Percentiles rank a stretch among this genome's conserved stretches.
phyloP scores from a whole-genome alignment of 371 early-diverging fungal genomes.

The Mucor plumbeus region DNA sequence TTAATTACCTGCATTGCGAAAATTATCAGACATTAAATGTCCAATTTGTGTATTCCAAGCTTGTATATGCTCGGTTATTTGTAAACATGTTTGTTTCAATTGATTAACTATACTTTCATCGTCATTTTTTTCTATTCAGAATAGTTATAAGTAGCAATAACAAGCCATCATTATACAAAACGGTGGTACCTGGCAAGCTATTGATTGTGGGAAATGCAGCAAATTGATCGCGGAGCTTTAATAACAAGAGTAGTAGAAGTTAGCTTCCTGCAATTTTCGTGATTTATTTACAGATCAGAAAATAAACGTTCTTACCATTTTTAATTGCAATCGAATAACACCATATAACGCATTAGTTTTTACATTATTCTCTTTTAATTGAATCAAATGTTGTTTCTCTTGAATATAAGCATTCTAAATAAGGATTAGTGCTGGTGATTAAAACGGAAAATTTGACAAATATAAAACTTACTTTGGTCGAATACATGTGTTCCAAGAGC shows the following conservation, averaged over 20 bases:
- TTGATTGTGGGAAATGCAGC: constrained; percentile 3
- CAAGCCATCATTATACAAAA: too few relatives aligned
- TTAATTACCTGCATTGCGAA: not conserved
- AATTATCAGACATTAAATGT: not conserved
- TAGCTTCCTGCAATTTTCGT: not conserved
- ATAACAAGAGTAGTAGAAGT: not conserved
- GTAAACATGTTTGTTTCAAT: not conserved
- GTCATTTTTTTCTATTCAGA: not conserved
- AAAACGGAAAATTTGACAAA: too few relatives aligned
- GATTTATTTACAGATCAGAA: not conserved
- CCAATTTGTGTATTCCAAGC: not conserved
- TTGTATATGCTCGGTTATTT: not conserved
- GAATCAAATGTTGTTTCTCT: not conserved
- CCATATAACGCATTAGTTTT: not conserved
- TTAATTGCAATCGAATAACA: constrained; percentile 1
- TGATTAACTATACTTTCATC: not conserved
- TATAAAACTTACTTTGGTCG: constrained; percentile 1
- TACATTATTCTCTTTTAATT: not conserved
- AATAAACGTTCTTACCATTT: constrained; percentile 8
- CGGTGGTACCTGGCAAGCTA: not conserved
- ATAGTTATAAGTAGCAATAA: not conserved
- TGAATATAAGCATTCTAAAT: not conserved
- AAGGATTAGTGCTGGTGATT: not conserved
- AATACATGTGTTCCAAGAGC: constrained; percentile 4
- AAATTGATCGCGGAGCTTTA: constrained; percentile 17